phyloP scores from a whole-genome alignment of 768 basidiomycete species.

The Cytidiella melzeri region DNA sequence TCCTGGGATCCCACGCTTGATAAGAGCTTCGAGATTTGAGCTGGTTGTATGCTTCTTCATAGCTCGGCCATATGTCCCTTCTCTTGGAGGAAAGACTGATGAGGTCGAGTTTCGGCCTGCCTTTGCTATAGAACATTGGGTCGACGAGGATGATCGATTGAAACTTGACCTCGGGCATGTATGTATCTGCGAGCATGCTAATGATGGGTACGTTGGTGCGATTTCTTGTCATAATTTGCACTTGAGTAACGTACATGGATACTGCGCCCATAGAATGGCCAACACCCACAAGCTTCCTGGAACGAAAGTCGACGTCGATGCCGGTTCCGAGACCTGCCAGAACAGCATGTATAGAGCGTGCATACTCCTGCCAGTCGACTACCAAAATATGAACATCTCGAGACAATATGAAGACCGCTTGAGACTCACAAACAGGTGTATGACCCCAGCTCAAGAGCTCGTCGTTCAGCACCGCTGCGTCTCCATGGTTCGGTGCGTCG shows the following conservation, averaged over 20 bases:
- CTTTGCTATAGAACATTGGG: slow-evolving; percentile 30
- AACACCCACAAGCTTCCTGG: slow-evolving; percentile 42
- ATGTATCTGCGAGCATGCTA: slow-evolving; percentile 39
- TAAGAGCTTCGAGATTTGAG: slow-evolving; percentile 35
- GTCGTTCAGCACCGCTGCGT: slow-evolving; percentile 44
- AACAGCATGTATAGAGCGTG: slow-evolving; percentile 40
- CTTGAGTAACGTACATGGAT: slow-evolving; percentile 31
- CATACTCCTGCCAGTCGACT: slow-evolving; percentile 45
- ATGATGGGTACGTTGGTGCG: not conserved
- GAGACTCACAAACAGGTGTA: slow-evolving; percentile 35
- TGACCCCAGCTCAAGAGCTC: slow-evolving; percentile 35
- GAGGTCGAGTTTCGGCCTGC: slow-evolving; percentile 9
- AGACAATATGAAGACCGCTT: slow-evolving; percentile 2
- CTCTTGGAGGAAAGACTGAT: slow-evolving; percentile 30
- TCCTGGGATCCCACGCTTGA: slow-evolving; percentile 45
- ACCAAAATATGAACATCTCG: not conserved
- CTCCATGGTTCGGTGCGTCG: slow-evolving; percentile 52
- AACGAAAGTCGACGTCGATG: slow-evolving; percentile 42
- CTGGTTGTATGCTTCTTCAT: slow-evolving; percentile 37
- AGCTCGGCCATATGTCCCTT: slow-evolving; percentile 47
- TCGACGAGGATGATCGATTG: slow-evolving; percentile 39
- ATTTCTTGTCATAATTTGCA: not conserved
- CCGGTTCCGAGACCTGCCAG: slow-evolving; percentile 43
- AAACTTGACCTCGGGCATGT: slow-evolving; percentile 34
- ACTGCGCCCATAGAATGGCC: slow-evolving; percentile 53